phyloP scores from a whole-genome alignment of 2,329 filamentous ascomycete genomes.

The Epichloe uncinata region DNA sequence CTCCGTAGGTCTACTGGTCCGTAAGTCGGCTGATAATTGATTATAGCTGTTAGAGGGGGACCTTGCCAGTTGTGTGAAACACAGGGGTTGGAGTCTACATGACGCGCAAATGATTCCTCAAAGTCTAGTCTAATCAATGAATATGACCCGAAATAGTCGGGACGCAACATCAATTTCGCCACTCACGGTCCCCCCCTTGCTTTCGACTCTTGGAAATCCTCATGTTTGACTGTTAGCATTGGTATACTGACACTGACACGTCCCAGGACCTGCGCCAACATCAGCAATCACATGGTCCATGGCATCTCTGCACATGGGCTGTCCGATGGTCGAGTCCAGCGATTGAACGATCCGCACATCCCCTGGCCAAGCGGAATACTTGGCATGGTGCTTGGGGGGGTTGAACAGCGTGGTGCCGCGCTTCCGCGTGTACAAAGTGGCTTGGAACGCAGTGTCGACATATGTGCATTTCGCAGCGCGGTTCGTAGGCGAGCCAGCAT shows the following conservation, averaged over 20 bases:
- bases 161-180: too few relatives aligned
- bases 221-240: slow-evolving; percentile 10
- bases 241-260: slow-evolving; percentile 26
- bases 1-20: too few relatives aligned
- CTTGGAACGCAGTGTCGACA: slow-evolving; percentile 40
- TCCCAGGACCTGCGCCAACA: slow-evolving; percentile 21
- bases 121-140: too few relatives aligned
- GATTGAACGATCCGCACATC: slow-evolving; percentile 42
- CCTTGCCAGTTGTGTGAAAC: too few relatives aligned
- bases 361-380: slow-evolving; percentile 37
- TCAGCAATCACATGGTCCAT: slow-evolving; percentile 23
- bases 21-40: too few relatives aligned
- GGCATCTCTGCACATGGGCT: slow-evolving; percentile 39
- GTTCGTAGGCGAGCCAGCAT: slow-evolving; percentile 27
- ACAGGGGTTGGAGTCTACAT: too few relatives aligned
- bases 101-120: too few relatives aligned
- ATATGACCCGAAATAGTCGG: too few relatives aligned
- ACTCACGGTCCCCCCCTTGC: background rate
- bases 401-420: slow-evolving; percentile 12
- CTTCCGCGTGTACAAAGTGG: slow-evolving; percentile 44
- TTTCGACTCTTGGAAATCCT: background rate
- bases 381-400: slow-evolving; percentile 3
- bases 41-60: too few relatives aligned
- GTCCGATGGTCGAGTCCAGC: slow-evolving; percentile 24
- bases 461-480: slow-evolving; percentile 43